phyloP scores from a whole-genome alignment of 257 asterid species.

The Ligustrum vulgare region DNA sequence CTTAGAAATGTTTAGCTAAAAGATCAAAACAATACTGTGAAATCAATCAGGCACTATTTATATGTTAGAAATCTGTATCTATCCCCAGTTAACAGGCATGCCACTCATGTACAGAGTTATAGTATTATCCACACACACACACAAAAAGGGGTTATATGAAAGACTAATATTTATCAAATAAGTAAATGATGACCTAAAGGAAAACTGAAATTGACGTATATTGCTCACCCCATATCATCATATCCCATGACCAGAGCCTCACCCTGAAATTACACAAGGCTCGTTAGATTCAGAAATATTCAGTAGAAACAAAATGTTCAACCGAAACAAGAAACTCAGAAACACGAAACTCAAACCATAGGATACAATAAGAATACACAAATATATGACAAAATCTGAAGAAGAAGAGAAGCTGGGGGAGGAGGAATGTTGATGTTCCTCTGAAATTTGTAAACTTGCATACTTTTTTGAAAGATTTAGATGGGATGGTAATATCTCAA shows the following conservation, averaged over 20 bases:
- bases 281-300: constrained; percentile 25
- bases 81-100: constrained; percentile 3
- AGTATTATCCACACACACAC: constrained; percentile 2
- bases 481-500: neutral
- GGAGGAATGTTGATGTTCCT: neutral
- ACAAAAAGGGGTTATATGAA: neutral
- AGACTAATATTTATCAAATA: neutral
- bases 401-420: constrained; percentile 10
- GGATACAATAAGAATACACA: constrained; percentile 15
- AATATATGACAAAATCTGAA: neutral
- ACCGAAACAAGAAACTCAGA: constrained; percentile 18
- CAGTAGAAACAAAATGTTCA: constrained; percentile 7
- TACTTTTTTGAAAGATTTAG: constrained; percentile 7
- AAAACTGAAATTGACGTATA: constrained; percentile 17
- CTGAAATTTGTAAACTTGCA: neutral
- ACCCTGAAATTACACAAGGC: constrained; percentile 65
- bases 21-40: constrained; percentile 9
- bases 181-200: constrained; percentile 11
- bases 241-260: constrained; percentile 99
- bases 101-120: constrained; percentile 11
- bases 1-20: neutral
- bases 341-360: constrained; percentile 11
- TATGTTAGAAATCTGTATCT: constrained; percentile 16
- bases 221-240: constrained; percentile 98
- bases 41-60: constrained; percentile 4